Evolutionary conservation across 306 rosid species (phyloP), one percentile per base, ranked within the genome.

Genomic region (Abrus precatorius): DNA sequence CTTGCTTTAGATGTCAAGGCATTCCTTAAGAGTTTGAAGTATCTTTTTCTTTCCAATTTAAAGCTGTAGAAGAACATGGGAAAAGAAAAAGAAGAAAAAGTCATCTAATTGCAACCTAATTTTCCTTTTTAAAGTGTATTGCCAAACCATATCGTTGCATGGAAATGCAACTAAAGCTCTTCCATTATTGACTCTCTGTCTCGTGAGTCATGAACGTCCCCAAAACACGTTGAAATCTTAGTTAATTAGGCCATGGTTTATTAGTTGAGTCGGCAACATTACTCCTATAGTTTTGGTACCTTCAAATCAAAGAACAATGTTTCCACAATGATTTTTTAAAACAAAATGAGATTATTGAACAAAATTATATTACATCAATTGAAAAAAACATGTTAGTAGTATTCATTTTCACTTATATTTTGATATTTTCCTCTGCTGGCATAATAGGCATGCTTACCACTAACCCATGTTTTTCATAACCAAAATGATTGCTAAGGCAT

Each of bases 221-320:
- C 2, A 33, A 53, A 30, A 32, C 43, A 54, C 69, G 44, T 54
- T 48, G 13, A 38, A 76, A 54, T 78, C 3, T 54, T 40, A 79
- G 47, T 68, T 28, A 70, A 77, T 76, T 60, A 53, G 34, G 68
- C 61, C 52, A 57, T 32, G 29, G 9, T 60, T 34, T 36, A 30
- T 52, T 48, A 48, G 43, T 78, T 56, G n/a, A 65, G 86, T 78
- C 86, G 80, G 76, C 80, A 78, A 9, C 67, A 78, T 63, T 43
- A 28, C 3, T 48, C 50, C 10, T 12, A 20, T 3, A 59, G 2
- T 50, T 79, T 45, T 79, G 54, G 33, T 41, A 40, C 6, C 29
- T 74, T 49, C n/a, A 34, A 27, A 55, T 7, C 36, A 38, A 53
- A 54, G 27, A 33, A 56, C 27, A 55, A 72, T 48, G 61, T 47